Evolutionary conservation across 306 rosid genomes (phyloP).

Genomic region (Cicer chorassanicum): DNA sequence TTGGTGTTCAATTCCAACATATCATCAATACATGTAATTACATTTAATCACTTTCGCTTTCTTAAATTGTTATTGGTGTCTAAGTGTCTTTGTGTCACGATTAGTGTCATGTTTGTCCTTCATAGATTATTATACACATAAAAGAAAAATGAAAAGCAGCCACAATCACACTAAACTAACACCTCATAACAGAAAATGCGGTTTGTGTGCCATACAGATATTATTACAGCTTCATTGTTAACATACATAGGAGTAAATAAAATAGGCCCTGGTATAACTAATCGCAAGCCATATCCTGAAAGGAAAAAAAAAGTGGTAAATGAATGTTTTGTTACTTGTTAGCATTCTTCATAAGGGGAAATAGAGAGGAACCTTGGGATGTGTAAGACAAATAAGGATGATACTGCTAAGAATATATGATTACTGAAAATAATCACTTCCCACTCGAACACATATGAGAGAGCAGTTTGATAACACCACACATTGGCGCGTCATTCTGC

Average conservation of each 20-base stretch:
- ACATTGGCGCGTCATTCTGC: constrained; percentile 96
- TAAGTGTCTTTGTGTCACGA: background rate
- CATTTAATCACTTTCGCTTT: background rate
- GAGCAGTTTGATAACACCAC: constrained; percentile 74
- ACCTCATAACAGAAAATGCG: constrained; percentile 13
- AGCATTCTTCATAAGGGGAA: background rate
- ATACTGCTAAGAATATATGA: constrained; percentile 34
- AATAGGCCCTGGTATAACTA: constrained; percentile 3
- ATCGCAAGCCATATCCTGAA: constrained; percentile 14
- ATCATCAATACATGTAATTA: no score
- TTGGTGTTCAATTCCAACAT: no score
- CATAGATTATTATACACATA: background rate
- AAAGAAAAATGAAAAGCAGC: background rate
- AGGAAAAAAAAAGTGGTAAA: background rate
- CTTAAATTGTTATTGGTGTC: background rate
- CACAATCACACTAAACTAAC: background rate
- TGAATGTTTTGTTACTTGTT: background rate
- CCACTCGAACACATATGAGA: constrained; percentile 59
- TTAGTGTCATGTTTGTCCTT: background rate
- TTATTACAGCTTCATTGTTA: background rate
- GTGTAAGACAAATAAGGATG: constrained; percentile 17
- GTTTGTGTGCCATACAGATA: constrained; percentile 11
- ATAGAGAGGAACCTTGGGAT: constrained; percentile 27
- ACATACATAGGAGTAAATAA: constrained; percentile 1
- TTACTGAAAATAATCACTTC: constrained; percentile 43